These are phyloP conservation scores for Casuarina glauca DNA, from an alignment of 306 rosid species.

Conservation along the genomic window DNA sequence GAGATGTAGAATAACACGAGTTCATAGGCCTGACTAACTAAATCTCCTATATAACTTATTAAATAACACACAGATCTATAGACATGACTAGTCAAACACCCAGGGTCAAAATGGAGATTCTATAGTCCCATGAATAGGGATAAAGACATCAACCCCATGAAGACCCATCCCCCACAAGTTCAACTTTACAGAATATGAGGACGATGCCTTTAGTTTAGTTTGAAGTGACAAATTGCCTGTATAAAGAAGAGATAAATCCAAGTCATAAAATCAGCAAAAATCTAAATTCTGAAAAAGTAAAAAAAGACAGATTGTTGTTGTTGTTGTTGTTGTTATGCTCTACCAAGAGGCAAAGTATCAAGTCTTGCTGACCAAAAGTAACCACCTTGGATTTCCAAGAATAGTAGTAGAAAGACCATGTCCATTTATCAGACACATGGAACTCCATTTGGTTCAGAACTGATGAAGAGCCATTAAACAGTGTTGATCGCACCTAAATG, in stretches of 20 bases:
- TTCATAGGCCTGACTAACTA: slow-evolving; percentile 13
- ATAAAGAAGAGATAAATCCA: not conserved
- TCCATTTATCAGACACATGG: not conserved
- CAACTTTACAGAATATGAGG: not conserved
- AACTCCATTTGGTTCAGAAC: slow-evolving; percentile 1
- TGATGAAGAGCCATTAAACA: not conserved
- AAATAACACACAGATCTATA: slow-evolving; percentile 16
- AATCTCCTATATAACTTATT: slow-evolving; percentile 22
- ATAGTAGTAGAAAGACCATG: not conserved
- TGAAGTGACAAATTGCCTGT: not conserved
- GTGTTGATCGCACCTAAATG: not conserved
- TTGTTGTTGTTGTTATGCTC: too few relatives aligned
- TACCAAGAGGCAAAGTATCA: not conserved
- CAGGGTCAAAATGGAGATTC: slow-evolving; percentile 17
- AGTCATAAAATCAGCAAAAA: not conserved
- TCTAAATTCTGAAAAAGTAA: not conserved
- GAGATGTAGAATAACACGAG: not conserved
- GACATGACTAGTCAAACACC: slow-evolving; percentile 6
- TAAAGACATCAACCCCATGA: slow-evolving; percentile 12
- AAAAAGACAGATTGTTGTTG: too few relatives aligned
- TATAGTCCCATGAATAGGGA: slow-evolving; percentile 1
- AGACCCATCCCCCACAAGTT: not conserved
- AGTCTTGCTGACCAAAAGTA: not conserved
- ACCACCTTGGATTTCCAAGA: too few relatives aligned
- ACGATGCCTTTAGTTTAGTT: not conserved